Conservation (phyloP, 2,329 filamentous ascomycete species). For the Fusarium virguliforme region DNA sequence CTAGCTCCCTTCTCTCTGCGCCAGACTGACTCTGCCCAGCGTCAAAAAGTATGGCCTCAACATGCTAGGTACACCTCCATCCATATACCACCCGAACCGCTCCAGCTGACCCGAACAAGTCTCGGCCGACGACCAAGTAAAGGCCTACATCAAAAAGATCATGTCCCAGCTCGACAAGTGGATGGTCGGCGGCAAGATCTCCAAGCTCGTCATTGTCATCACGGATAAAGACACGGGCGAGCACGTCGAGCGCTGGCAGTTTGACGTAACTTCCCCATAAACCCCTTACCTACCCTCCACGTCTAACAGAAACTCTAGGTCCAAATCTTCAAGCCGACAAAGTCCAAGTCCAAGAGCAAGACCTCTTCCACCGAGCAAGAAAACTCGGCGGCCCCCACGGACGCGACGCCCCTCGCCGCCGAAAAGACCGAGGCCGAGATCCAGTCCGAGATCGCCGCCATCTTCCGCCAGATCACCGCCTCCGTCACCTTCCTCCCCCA, state of each 20-base stretch:
- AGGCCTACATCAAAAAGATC: constrained; percentile 99
- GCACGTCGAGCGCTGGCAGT: constrained; percentile 97
- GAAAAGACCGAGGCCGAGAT: constrained; percentile 96
- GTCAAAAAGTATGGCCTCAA: constrained; percentile 99
- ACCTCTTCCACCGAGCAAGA: constrained; percentile 76
- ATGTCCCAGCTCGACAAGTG: constrained; percentile 98
- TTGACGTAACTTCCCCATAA: constrained; percentile 76
- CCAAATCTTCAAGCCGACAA: constrained; percentile 45
- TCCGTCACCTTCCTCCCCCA: constrained; percentile 97
- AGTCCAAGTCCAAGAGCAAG: constrained; percentile 60
- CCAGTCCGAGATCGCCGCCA: constrained; percentile 93
- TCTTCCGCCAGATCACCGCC: constrained; percentile 98
- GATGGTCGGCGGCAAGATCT: constrained; percentile 98
- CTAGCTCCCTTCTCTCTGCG: background rate
- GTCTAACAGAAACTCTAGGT: constrained; percentile 28
- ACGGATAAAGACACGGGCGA: constrained; percentile 98
- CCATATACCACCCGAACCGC: background rate
- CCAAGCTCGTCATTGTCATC: constrained; percentile 95
- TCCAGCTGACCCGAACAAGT: constrained; percentile 66
- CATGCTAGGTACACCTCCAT: constrained; percentile 79
- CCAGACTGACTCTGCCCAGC: constrained; percentile 43
- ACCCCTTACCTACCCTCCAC: background rate
- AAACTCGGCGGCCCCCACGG: constrained; percentile 68
- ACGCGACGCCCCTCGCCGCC: constrained; percentile 49
- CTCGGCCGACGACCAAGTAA: constrained; percentile 96